A percentile compares a stretch with the other conserved stretches of the same genome.
Conservation (phyloP, 805 yeast species). For the Saccharomycopsis fibuligera region DNA sequence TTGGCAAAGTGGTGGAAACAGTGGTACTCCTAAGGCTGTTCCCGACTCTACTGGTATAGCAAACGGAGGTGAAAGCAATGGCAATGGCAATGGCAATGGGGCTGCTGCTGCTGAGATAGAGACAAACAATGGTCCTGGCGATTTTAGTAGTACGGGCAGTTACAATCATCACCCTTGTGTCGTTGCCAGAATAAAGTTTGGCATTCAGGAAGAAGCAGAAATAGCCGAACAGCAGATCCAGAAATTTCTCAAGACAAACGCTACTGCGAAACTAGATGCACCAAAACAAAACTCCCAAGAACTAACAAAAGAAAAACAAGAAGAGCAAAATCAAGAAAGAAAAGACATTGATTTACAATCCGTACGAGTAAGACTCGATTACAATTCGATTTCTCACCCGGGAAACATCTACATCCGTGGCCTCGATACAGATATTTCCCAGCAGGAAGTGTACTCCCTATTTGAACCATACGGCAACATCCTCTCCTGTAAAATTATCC, state of each 20-base stretch:
- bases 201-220: slow-evolving; percentile 17
- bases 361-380: slow-evolving; percentile 14
- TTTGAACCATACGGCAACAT: slow-evolving; percentile 38
- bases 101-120: too few species aligned
- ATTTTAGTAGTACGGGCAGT: too few species aligned
- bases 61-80: too few species aligned
- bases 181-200: too few species aligned
- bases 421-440: slow-evolving; percentile 33
- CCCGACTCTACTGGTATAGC: too few species aligned
- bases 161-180: too few species aligned
- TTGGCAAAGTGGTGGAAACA: too few species aligned
- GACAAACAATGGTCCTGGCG: too few species aligned
- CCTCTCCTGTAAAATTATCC: slow-evolving; percentile 40
- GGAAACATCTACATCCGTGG: slow-evolving; percentile 54
- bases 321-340: slow-evolving; percentile 3
- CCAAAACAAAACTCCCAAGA: too few species aligned
- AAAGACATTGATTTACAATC: not conserved
- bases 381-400: slow-evolving; percentile 42
- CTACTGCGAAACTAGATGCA: too few species aligned
- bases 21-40: too few species aligned
- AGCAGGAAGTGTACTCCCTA: slow-evolving; percentile 33
- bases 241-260: slow-evolving; percentile 5
- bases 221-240: slow-evolving; percentile 10
- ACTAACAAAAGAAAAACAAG: not conserved
- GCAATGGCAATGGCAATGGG: too few species aligned